phyloP scores from a whole-genome alignment of 352 stramenopile genomes.

The Phytophthora ramorum region DNA sequence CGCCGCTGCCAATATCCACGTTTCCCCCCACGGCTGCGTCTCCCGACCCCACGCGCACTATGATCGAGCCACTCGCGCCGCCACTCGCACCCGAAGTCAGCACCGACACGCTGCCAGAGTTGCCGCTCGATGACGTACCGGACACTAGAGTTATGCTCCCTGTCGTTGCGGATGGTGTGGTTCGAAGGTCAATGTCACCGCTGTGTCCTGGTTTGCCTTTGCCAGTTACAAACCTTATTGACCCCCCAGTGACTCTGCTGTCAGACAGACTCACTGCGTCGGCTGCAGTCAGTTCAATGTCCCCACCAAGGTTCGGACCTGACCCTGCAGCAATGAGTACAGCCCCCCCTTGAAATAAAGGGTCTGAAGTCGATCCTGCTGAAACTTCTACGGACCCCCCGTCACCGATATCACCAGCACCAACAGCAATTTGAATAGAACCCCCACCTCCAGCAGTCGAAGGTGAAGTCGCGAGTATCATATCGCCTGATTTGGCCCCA shows the following conservation, averaged over 20 bases:
- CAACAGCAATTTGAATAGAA: constrained; percentile 21
- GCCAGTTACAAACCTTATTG: constrained; percentile 26
- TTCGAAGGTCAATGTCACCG: constrained; percentile 14
- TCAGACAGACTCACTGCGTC: neutral
- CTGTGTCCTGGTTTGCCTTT: neutral
- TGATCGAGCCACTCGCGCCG: no score
- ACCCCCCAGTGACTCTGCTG: constrained; percentile 39
- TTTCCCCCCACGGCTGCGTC: no score
- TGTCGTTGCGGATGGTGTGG: constrained; percentile 2
- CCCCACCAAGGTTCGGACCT: constrained; percentile 8
- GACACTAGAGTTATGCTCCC: constrained; percentile 7
- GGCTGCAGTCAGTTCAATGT: constrained; percentile 11
- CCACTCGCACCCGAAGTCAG: no score
- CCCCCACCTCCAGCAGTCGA: constrained; percentile 22
- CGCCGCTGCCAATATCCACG: neutral
- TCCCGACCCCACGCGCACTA: no score
- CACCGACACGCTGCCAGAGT: no score
- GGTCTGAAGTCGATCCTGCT: constrained; percentile 14
- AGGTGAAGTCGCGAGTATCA: constrained; percentile 11
- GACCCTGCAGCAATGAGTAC: constrained; percentile 8
- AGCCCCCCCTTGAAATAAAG: constrained; percentile 8
- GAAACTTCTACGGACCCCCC: constrained; percentile 18
- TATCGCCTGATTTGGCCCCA: constrained; percentile 25
- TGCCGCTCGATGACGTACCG: no score
- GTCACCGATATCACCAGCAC: constrained; percentile 9